These are phyloP conservation scores for Acer negundo DNA, from an alignment of 345 rosid genomes.

Conservation along the genomic window DNA sequence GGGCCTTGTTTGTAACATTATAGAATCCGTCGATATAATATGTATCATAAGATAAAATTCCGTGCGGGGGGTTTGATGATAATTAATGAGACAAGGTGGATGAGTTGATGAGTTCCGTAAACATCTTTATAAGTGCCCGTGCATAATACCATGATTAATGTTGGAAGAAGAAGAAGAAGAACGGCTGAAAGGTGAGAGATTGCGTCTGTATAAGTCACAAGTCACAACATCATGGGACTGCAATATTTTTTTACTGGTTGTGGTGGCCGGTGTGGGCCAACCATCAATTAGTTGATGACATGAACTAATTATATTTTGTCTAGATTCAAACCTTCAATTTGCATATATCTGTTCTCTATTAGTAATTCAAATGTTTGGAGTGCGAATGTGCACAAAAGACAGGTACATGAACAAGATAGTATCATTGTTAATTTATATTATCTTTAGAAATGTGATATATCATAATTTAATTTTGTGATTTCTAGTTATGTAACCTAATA, in stretches of 20 bases:
- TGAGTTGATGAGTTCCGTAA: not conserved
- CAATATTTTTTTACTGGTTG: too few species aligned
- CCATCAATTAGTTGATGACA: too few species aligned
- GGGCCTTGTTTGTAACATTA: too few species aligned
- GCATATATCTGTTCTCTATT: not conserved
- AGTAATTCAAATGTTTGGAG: not conserved
- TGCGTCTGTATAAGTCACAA: not conserved
- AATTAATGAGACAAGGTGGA: not conserved
- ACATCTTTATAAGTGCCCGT: constrained; percentile 10
- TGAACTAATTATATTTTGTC: not conserved
- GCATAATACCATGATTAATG: constrained; percentile 14
- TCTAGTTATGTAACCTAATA: too few species aligned
- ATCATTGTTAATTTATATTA: not conserved
- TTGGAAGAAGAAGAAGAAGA: not conserved
- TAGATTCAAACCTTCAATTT: not conserved
- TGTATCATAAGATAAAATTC: not conserved
- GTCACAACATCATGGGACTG: not conserved
- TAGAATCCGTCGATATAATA: too few species aligned
- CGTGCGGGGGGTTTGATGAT: not conserved
- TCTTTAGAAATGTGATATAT: not conserved
- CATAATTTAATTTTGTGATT: not conserved
- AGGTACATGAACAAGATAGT: too few species aligned
- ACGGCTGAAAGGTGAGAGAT: too few species aligned
- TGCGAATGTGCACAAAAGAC: too few species aligned
- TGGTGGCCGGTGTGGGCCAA: too few species aligned